A percentile compares a stretch with the other conserved stretches of the same genome.
These are phyloP conservation scores for Phialocephala subalpina DNA, from an alignment of 2,329 filamentous ascomycete genomes.

Conservation along the genomic window DNA sequence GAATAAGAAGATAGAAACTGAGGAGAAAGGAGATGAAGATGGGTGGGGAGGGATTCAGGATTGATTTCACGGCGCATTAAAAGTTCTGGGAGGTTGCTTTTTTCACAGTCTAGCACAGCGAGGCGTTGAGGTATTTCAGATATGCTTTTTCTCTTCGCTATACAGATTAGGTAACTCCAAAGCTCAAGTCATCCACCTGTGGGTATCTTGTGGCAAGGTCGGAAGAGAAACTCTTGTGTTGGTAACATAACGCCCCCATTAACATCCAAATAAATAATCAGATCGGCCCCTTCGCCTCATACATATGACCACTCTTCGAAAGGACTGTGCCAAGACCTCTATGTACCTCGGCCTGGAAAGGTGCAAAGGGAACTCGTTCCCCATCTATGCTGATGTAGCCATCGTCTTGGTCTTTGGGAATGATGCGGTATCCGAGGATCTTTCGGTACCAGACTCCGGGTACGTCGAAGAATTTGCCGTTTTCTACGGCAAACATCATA, in stretches of 20 bases:
- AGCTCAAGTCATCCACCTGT: slow-evolving; percentile 31
- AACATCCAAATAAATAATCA: slow-evolving; percentile 21
- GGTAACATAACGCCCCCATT: slow-evolving; percentile 21
- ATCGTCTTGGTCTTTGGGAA: slow-evolving; percentile 72
- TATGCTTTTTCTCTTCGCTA: slow-evolving; percentile 28
- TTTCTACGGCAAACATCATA: slow-evolving; percentile 76
- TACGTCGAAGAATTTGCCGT: slow-evolving; percentile 78
- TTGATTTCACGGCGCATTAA: slow-evolving; percentile 23
- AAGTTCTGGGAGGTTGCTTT: neutral
- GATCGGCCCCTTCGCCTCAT: slow-evolving; percentile 65
- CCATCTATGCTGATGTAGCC: slow-evolving; percentile 96
- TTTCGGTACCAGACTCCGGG: slow-evolving; percentile 83
- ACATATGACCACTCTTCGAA: slow-evolving; percentile 74
- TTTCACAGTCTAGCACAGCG: slow-evolving; percentile 16
- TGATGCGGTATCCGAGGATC: slow-evolving; percentile 85
- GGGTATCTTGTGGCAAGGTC: slow-evolving; percentile 32
- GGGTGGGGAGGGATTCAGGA: slow-evolving; percentile 46
- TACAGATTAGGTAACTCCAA: slow-evolving; percentile 25
- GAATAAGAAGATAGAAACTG: slow-evolving; percentile 54
- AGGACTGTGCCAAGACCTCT: slow-evolving; percentile 84
- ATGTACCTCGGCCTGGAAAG: slow-evolving; percentile 92
- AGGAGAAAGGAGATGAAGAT: slow-evolving; percentile 47
- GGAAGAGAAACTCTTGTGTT: slow-evolving; percentile 25
- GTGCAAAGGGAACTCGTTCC: slow-evolving; percentile 84
- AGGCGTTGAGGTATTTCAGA: slow-evolving; percentile 34